Base-by-base conservation (phyloP, 139 green algal species). In the Raphidocelis subcapitata region DNA sequence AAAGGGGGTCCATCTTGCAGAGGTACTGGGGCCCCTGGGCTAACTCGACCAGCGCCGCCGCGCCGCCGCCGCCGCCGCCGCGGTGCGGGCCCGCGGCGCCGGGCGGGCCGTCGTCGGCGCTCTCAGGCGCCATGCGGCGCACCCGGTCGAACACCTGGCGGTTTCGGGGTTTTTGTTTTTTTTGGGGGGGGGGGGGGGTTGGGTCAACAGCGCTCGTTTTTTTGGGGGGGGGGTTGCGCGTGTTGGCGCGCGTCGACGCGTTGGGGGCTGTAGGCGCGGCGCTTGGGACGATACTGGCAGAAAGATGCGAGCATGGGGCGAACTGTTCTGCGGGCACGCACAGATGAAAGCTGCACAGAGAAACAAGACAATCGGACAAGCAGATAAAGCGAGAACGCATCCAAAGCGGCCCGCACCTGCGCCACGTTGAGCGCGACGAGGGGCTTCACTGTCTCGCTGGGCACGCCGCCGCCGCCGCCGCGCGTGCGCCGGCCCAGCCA, bases 1-100 rank as follows among this genome's bases (percentile, higher is more conserved):
- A 99, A 0, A 90, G 96, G 28, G 93, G 81, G 57, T 98, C 96
- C 94, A 98, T 98, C 28, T 81, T 77, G 81, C 91, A 95, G 14
- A 99, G 84, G 74, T 95, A 94, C 29, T 80, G 74, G 20, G 88
- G 81, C 28, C 85, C 73, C 3, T 82, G 78, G 4, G 95, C 94
- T 60, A 71, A 77, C 24, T 92, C 89, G 12, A 98, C 83, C 32
- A 99, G 81, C 56, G 92, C 84, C 31, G 77, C 69, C 3, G 89
- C 89, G 18, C 86, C 87, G 26, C 72, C 61, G 65, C 97, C 90
- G 49, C 92, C 85, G 8, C 41, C 41, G 26, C 33, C 31, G 5
- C 28, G 4, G 3, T 65, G 56, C n/a, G 52, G 21, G 62, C 47
- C 55, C n/a, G n/a, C n/a, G n/a, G n/a, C n/a, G n/a, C n/a, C n/a